These are phyloP conservation scores for Neurospora cerealis DNA, from an alignment of 495 filamentous ascomycete species.

Conservation along the genomic window DNA sequence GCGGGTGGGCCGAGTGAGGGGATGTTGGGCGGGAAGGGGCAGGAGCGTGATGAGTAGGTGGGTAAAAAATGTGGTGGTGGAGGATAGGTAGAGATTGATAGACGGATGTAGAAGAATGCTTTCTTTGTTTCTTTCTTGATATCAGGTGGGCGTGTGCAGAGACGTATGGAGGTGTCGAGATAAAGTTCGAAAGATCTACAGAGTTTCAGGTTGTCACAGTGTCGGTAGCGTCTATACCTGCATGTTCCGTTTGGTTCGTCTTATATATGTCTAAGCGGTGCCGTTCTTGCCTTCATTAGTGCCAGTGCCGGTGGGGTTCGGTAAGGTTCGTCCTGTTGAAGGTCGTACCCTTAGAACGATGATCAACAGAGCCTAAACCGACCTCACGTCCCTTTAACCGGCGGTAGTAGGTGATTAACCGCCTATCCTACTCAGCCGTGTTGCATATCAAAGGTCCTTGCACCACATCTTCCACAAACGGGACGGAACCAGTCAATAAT, in stretches of 20 bases:
- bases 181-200: not conserved
- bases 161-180: not conserved
- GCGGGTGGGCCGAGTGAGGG: slow-evolving; percentile 41
- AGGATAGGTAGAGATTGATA: not conserved
- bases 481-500: not conserved
- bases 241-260: not conserved
- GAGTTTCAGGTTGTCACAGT: not conserved
- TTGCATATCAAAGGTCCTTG: not conserved
- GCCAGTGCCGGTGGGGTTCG: not conserved
- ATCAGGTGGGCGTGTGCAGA: not conserved
- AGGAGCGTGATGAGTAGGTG: not conserved
- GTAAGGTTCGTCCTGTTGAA: not conserved
- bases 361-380: not conserved
- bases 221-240: not conserved
- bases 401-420: not conserved
- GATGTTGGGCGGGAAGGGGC: slow-evolving; percentile 35
- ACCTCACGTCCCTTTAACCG: not conserved
- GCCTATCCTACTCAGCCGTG: not conserved
- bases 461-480: not conserved
- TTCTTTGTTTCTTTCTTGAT: not conserved
- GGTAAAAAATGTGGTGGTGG: not conserved
- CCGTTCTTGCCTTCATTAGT: not conserved
- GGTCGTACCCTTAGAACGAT: too few relatives aligned
- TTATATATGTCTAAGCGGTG: not conserved
- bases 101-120: not conserved